Evolutionary conservation across 1,284 basidiomycete species (phyloP).

Genomic region (Fomitopsis betulina): DNA sequence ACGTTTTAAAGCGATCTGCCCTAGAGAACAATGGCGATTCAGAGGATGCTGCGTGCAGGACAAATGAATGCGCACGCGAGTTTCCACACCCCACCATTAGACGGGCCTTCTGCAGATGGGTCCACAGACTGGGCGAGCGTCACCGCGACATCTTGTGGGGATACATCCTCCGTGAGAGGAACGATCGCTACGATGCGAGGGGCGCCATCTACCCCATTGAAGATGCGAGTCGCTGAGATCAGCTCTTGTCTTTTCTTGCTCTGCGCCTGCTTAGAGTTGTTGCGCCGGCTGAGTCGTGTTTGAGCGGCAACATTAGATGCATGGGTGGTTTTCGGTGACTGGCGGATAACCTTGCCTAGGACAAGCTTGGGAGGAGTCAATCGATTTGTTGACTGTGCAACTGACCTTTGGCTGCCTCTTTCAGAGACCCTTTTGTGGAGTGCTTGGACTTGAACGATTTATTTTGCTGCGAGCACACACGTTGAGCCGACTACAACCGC

Average conservation of each 20-base stretch:
- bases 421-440: slow-evolving; percentile 77
- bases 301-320: slow-evolving; percentile 45
- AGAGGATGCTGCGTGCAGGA: background rate
- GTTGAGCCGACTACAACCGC: slow-evolving; percentile 1
- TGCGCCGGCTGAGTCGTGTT: slow-evolving; percentile 65
- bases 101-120: slow-evolving; percentile 48
- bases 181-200: slow-evolving; percentile 80
- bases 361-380: background rate
- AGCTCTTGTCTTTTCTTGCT: slow-evolving; percentile 67
- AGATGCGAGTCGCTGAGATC: slow-evolving; percentile 67
- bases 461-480: slow-evolving; percentile 54
- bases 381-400: background rate
- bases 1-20: slow-evolving; percentile 85
- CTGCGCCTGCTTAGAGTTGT: slow-evolving; percentile 77
- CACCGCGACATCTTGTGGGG: slow-evolving; percentile 44
- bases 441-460: slow-evolving; percentile 90
- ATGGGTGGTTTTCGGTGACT: slow-evolving; percentile 47
- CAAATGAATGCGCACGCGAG: slow-evolving; percentile 46
- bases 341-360: slow-evolving; percentile 50
- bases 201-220: slow-evolving; percentile 74
- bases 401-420: slow-evolving; percentile 79
- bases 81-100: slow-evolving; percentile 55
- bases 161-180: slow-evolving; percentile 70
- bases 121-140: slow-evolving; percentile 67
- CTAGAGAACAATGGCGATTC: slow-evolving; percentile 31